phyloP scores from a whole-genome alignment of 2,329 filamentous ascomycete species.

The Apiospora hydei region DNA sequence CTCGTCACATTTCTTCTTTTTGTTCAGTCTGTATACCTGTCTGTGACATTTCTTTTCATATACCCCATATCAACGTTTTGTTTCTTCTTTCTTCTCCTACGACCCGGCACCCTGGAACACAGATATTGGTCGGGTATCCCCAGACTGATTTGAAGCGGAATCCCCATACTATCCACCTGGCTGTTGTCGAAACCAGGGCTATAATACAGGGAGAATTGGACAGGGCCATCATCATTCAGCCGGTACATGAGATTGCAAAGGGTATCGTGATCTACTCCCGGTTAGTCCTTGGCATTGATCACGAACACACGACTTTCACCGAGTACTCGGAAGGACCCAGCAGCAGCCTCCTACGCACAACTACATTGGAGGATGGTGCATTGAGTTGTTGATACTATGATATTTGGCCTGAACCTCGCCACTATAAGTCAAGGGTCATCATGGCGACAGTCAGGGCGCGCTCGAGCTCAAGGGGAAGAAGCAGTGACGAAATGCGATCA shows the following conservation, averaged over 20 bases:
- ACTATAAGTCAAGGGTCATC: constrained; percentile 31
- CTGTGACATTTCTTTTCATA: constrained; percentile 22
- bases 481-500: constrained; percentile 36
- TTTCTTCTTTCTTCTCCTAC: background rate
- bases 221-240: background rate
- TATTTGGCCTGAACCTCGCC: constrained; percentile 31
- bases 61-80: constrained; percentile 10
- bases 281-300: background rate
- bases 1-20: constrained; percentile 15
- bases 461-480: constrained; percentile 36
- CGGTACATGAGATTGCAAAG: background rate
- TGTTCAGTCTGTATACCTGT: constrained; percentile 17
- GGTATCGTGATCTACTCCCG: background rate
- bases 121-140: background rate
- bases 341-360: background rate
- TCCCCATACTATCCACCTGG: background rate
- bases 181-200: background rate
- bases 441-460: constrained; percentile 44
- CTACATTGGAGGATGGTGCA: constrained; percentile 1
- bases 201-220: background rate
- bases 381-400: constrained; percentile 34
- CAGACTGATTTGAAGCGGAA: background rate
- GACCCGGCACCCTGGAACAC: background rate
- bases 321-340: background rate
- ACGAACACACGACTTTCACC: background rate